These are phyloP conservation scores for Yarrowia sp. DNA, from an alignment of 805 yeast genomes.

Conservation along the genomic window DNA sequence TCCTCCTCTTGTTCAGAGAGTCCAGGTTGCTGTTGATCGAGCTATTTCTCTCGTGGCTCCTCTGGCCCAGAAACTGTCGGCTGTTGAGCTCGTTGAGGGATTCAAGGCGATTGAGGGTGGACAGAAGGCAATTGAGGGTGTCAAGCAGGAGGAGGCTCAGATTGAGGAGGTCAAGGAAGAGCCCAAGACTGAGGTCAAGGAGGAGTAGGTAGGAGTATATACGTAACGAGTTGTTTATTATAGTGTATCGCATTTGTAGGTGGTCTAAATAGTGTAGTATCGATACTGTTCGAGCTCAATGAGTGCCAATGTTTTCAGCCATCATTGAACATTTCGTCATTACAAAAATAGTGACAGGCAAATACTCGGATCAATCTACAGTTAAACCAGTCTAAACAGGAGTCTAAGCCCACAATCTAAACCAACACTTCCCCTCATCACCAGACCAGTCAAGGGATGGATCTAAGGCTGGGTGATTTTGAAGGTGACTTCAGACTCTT, in stretches of 20 bases:
- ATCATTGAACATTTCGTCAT: no score
- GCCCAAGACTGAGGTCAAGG: not conserved
- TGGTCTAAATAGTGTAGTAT: no score
- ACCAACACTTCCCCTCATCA: not conserved
- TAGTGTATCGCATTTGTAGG: no score
- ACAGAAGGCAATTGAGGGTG: not conserved
- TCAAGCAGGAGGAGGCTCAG: not conserved
- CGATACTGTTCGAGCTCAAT: no score
- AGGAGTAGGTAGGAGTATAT: not conserved
- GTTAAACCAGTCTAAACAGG: no score
- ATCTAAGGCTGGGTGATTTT: not conserved
- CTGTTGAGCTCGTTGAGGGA: not conserved
- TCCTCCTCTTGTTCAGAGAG: conserved; percentile 73
- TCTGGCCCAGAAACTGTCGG: conserved; percentile 37
- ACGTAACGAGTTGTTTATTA: no score
- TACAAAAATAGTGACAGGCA: not conserved
- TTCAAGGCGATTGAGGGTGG: not conserved
- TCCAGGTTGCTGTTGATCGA: conserved; percentile 72
- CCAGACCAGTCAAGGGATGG: not conserved
- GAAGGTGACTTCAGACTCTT: no score
- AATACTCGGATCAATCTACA: no score
- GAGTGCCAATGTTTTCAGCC: no score
- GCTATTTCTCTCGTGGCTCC: conserved; percentile 85
- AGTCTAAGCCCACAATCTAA: no score
- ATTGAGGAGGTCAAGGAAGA: not conserved